These are phyloP conservation scores for Jaminaea rosea DNA, from an alignment of 1,284 basidiomycete genomes.

Conservation along the genomic window DNA sequence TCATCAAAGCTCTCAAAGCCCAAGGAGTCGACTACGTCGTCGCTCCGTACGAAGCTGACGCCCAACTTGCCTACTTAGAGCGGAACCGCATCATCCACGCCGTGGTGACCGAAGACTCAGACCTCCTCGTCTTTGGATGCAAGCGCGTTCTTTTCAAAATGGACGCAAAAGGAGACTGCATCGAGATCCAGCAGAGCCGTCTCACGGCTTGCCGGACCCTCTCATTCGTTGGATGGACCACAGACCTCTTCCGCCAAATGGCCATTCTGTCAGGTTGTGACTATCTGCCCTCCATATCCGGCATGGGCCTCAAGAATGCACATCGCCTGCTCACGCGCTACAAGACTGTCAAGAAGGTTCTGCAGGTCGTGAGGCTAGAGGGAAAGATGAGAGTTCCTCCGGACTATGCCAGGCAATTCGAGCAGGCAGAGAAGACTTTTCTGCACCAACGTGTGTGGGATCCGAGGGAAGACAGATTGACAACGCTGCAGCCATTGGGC, in stretches of 20 bases:
- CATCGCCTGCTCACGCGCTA: conserved; percentile 70
- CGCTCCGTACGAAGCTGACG: conserved; percentile 97
- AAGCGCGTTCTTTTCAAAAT: conserved; percentile 49
- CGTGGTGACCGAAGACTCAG: conserved; percentile 95
- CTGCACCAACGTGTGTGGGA: conserved; percentile 88
- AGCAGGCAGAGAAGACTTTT: conserved; percentile 79
- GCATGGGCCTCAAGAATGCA: conserved; percentile 67
- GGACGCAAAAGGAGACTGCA: conserved; percentile 56
- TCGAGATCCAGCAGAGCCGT: conserved; percentile 67
- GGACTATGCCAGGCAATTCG: conserved; percentile 56
- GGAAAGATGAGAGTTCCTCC: conserved; percentile 74
- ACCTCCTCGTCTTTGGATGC: conserved; percentile 93
- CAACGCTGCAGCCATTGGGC: conserved; percentile 19
- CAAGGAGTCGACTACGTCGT: conserved; percentile 61
- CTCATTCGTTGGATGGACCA: conserved; percentile 77
- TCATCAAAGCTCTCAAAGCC: conserved; percentile 63
- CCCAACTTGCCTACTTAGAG: conserved; percentile 89
- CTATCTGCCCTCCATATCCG: conserved; percentile 55
- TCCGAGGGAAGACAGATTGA: conserved; percentile 50
- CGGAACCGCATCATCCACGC: conserved; percentile 72
- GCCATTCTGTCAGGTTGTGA: conserved; percentile 96
- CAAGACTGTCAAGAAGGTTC: conserved; percentile 75
- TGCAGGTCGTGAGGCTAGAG: conserved; percentile 71
- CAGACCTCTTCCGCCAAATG: conserved; percentile 83
- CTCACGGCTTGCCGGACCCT: conserved; percentile 67